Evolutionary conservation across 1,139 yeast genomes (phyloP).

Genomic region (Geotrichum klebahnii): DNA sequence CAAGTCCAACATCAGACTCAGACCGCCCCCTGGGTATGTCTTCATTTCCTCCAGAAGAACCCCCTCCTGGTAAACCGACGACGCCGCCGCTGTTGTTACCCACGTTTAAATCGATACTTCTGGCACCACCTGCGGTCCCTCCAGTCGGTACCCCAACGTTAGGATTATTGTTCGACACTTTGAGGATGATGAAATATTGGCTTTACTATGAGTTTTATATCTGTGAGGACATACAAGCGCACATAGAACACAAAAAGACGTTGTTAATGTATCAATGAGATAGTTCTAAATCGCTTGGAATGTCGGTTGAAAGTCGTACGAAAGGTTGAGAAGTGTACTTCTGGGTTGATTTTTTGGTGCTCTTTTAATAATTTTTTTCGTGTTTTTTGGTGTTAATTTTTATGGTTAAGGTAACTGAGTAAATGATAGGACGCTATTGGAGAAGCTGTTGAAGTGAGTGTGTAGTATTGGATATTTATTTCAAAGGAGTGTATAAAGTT

Average conservation of each 20-base stretch:
- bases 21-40: constrained; percentile 1
- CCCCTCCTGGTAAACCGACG: too few relatives aligned
- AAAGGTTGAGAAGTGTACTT: too few relatives aligned
- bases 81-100: too few relatives aligned
- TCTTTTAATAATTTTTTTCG: neutral
- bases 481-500: constrained; percentile 7
- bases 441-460: neutral
- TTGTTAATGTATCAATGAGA: neutral
- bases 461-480: neutral
- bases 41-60: constrained; percentile 1
- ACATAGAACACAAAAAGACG: neutral
- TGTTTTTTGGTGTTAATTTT: too few relatives aligned
- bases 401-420: too few relatives aligned
- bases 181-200: neutral
- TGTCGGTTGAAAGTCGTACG: neutral
- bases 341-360: too few relatives aligned
- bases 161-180: constrained; percentile 14
- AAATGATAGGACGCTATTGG: too few relatives aligned
- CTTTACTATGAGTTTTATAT: neutral
- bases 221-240: neutral
- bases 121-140: constrained; percentile 7
- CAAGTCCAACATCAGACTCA: constrained; percentile 5
- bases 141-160: constrained; percentile 11
- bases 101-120: neutral
- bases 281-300: neutral